These are phyloP conservation scores for Isabelozyma rhagii DNA, from an alignment of 805 yeast genomes.

Conservation along the genomic window DNA sequence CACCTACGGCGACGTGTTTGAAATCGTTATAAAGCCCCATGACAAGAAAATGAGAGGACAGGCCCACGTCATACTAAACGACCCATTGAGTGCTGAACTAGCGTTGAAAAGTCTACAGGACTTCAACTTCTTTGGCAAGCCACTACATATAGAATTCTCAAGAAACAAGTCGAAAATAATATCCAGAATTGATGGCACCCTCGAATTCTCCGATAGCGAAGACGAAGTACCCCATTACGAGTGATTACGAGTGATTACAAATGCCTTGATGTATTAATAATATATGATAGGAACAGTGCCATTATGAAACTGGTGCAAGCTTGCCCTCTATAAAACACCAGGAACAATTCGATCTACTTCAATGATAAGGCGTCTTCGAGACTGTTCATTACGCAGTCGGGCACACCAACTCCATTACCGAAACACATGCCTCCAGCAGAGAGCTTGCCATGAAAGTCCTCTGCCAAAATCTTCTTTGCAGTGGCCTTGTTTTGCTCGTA, in stretches of 20 bases:
- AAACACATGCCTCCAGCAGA: conserved; percentile 75
- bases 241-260: too few species aligned
- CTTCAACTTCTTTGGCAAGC: conserved; percentile 51
- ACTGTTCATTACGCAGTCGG: conserved; percentile 73
- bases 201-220: neutral
- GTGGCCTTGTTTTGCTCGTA: conserved; percentile 45
- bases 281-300: neutral
- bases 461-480: conserved; percentile 27
- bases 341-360: too few species aligned
- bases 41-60: conserved; percentile 56
- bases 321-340: too few species aligned
- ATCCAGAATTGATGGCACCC: neutral
- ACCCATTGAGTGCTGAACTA: conserved; percentile 45
- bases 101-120: conserved; percentile 50
- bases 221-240: neutral
- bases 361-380: conserved; percentile 48
- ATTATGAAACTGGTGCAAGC: too few species aligned
- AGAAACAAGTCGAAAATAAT: conserved; percentile 22
- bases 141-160: conserved; percentile 41
- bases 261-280: too few species aligned
- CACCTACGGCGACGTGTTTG: conserved; percentile 63
- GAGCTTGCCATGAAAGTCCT: conserved; percentile 33
- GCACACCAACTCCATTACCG: conserved; percentile 83
- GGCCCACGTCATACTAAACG: conserved; percentile 58
- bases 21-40: conserved; percentile 38